Evolutionary conservation across 176 grass and related monocot species (phyloP).

Genomic region (Poa pratensis): DNA sequence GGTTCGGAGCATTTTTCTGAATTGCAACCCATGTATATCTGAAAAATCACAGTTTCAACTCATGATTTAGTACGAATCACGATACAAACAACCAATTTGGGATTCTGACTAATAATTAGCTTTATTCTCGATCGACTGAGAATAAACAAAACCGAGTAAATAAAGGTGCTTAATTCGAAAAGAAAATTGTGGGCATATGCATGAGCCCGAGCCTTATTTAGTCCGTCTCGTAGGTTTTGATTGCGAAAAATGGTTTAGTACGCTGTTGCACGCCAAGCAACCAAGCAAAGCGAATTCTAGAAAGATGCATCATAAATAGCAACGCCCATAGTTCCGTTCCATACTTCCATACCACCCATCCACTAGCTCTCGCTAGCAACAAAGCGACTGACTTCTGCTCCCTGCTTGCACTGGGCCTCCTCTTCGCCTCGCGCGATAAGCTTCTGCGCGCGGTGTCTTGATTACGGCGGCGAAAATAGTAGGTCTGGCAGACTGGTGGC

Average conservation of each 20-base stretch:
- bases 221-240: neutral
- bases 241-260: neutral
- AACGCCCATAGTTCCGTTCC: slow-evolving; percentile 27
- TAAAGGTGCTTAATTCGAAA: no score
- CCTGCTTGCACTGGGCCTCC: neutral
- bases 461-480: slow-evolving; percentile 44
- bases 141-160: no score
- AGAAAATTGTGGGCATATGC: neutral
- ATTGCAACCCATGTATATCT: no score
- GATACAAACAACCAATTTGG: no score
- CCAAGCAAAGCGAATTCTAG: neutral
- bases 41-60: no score
- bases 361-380: neutral
- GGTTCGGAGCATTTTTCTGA: no score
- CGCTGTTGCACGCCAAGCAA: neutral
- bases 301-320: slow-evolving; percentile 38
- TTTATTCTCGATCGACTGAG: no score
- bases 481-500: slow-evolving; percentile 90
- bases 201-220: neutral
- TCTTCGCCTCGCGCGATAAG: neutral
- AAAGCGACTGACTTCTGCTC: neutral
- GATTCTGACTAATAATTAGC: no score
- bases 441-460: neutral
- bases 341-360: neutral
- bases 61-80: no score